Percentiles rank a stretch among this genome's conserved stretches.
These are phyloP conservation scores for Aquilaria malaccensis DNA, from an alignment of 345 rosid genomes.

Conservation along the genomic window DNA sequence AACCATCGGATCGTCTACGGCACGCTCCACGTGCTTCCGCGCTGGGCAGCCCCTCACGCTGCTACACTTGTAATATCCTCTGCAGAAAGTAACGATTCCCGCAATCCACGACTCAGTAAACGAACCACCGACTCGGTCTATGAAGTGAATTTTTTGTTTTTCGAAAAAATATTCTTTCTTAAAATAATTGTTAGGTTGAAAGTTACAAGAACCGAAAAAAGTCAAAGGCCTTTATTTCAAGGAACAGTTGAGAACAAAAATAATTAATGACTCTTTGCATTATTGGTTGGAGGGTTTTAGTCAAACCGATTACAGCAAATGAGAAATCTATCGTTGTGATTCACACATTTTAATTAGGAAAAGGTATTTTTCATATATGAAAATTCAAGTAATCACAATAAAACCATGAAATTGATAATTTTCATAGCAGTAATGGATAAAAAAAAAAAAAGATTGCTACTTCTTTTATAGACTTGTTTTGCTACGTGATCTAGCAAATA, in stretches of 20 bases:
- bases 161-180: too few relatives aligned
- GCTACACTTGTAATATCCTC: slow-evolving; percentile 89
- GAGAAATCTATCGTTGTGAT: too few relatives aligned
- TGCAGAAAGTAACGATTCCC: slow-evolving; percentile 6
- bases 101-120: not conserved
- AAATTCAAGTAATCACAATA: too few relatives aligned
- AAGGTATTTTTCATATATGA: too few relatives aligned
- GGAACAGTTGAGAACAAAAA: not conserved
- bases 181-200: too few relatives aligned
- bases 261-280: slow-evolving; percentile 1
- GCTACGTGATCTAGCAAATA: too few relatives aligned
- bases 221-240: slow-evolving; percentile 4
- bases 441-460: not conserved
- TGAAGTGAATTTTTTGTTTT: too few relatives aligned
- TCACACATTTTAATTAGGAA: too few relatives aligned
- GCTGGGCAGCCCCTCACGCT: slow-evolving; percentile 82
- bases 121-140: not conserved
- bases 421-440: too few relatives aligned
- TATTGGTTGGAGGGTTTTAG: not conserved
- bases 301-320: slow-evolving; percentile 7
- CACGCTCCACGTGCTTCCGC: slow-evolving; percentile 83
- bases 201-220: not conserved
- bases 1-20: slow-evolving; percentile 62
- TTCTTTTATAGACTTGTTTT: not conserved
- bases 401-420: too few relatives aligned